Evolutionary conservation across 83 land plant genomes (phyloP), one percentile per base, ranked within the genome.

Genomic region (Picea abies): DNA sequence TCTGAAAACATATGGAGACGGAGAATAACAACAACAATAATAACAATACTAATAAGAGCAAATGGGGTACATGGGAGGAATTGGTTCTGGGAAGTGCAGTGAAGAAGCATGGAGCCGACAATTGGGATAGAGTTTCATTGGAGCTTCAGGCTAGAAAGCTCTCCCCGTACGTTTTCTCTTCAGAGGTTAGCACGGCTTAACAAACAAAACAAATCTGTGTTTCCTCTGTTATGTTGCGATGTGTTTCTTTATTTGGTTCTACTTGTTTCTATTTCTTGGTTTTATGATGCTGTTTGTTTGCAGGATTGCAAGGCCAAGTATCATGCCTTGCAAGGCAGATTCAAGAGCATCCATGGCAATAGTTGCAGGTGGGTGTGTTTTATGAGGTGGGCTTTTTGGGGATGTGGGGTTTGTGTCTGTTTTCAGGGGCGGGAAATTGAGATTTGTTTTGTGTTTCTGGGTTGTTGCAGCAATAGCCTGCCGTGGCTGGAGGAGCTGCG

Each of bases 61-160:
- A 70, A 61, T 94, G 96, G 96, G 96, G 94, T 64, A 94, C 94
- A 63, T 86, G 85, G 84, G 94, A 90, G 85, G 94, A 94, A 85
- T 84, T 94, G 35, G 82, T 94, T 81, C 87, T 94, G n/a, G 94
- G 87, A 52, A 88, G 86, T 82, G 96, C 94, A 80, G 92, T 94
- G 41, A 80, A 84, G 63, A 90, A 91, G 26, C 92, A 94, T 79
- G 94, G 96, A 16, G 75, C 87, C 58, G 63, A 69, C 68, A 85
- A 83, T 75, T 94, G 94, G 96, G 90, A 89, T 62, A 82, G 80
- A 14, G 85, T 94, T 61, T 85, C 92, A 60, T 63, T 80, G 82
- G 96, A 94, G 88, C 79, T 94, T 29, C 88, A 86, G 82, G 80
- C 69, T 63, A 87, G 94, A 41, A 63, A 83, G 35, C 41, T 58